Evolutionary conservation across 1,139 yeast genomes (phyloP).

Genomic region (Wickerhamomyces sp.): DNA sequence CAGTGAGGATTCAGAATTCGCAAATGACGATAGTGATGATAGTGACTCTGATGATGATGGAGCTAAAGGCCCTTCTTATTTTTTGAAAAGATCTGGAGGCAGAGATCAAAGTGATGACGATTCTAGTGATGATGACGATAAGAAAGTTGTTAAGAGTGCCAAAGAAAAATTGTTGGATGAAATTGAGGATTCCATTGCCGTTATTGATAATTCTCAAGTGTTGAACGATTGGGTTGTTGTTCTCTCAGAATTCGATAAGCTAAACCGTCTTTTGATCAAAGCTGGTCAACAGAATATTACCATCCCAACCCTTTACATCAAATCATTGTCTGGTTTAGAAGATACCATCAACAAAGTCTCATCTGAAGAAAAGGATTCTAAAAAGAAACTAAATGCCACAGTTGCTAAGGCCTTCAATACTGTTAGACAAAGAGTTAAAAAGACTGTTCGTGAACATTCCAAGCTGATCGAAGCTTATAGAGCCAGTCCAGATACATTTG

Average conservation of each 20-base stretch:
- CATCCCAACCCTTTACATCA: slow-evolving; percentile 69
- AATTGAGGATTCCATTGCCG: slow-evolving; percentile 61
- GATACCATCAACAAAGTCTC: slow-evolving; percentile 55
- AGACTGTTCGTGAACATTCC: slow-evolving; percentile 63
- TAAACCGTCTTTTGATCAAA: slow-evolving; percentile 61
- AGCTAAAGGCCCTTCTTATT: slow-evolving; percentile 51
- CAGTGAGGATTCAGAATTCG: slow-evolving; percentile 27
- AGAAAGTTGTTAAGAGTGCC: slow-evolving; percentile 87
- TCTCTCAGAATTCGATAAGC: slow-evolving; percentile 72
- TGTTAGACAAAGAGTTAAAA: slow-evolving; percentile 83
- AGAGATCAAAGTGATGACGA: slow-evolving; percentile 44
- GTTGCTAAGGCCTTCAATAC: slow-evolving; percentile 87
- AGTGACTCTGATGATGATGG: slow-evolving; percentile 41
- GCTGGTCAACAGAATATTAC: slow-evolving; percentile 70
- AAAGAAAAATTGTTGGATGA: slow-evolving; percentile 91
- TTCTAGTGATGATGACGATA: slow-evolving; percentile 64
- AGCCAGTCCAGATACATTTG: slow-evolving; percentile 70
- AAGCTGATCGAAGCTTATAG: slow-evolving; percentile 54
- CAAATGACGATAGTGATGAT: slow-evolving; percentile 33
- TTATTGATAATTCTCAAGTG: slow-evolving; percentile 66
- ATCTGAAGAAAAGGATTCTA: slow-evolving; percentile 59
- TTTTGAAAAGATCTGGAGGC: slow-evolving; percentile 49
- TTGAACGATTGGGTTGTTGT: slow-evolving; percentile 79
- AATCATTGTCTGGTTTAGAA: slow-evolving; percentile 67
- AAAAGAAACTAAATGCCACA: slow-evolving; percentile 75